Evolutionary conservation across 2,329 filamentous ascomycete genomes (phyloP), one percentile per base, ranked within the genome.

Genomic region (Colletotrichum acutatum): DNA sequence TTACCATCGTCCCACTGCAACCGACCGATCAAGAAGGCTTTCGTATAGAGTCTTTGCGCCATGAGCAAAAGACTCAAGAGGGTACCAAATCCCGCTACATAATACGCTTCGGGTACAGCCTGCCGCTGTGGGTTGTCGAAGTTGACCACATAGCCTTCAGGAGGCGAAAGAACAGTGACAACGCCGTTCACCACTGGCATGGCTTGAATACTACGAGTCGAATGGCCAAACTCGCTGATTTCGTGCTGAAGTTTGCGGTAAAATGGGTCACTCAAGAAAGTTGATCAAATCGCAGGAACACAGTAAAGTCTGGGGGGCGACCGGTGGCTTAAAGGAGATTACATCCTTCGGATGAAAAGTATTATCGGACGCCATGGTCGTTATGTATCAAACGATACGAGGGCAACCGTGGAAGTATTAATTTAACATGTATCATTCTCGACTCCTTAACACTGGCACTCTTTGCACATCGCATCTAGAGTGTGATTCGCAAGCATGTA

Each of bases 71-170:
- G 34, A 1, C 79, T 79, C 52, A 82, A 42, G 71, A 81, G 79
- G 24, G 75, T 76, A 19, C 78, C 77, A 7, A 79, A 69, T 2
- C 71, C 76, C 24, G 75, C 74, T 14, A 80, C 72, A 1, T 77
- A 68, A 12, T 75, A 81, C 16, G 77, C 76, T 0, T 78, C 62
- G 0, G 72, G 58, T 12, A 78, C 77, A 12, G 71, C 75, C 26
- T 78, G 75, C 14, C 76, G 77, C 59, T 76, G 76, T 1, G 82
- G 81, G 54, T 82, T 74, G 2, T 79, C 77, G 32, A 83, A 81
- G 53, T 83, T 74, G 32, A 83, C 78, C 14, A 78, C 77, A 68
- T 82, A 83, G 46, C 76, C 80, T 6, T 77, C 74, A 2, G 81
- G 80, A 3, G 81, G 77, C 30, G 74, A 60, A 7, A 77, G 65